Evolutionary conservation across 1,284 basidiomycete genomes (phyloP), one percentile per base, ranked within the genome.

Genomic region (Sanghuangporus baumii): DNA sequence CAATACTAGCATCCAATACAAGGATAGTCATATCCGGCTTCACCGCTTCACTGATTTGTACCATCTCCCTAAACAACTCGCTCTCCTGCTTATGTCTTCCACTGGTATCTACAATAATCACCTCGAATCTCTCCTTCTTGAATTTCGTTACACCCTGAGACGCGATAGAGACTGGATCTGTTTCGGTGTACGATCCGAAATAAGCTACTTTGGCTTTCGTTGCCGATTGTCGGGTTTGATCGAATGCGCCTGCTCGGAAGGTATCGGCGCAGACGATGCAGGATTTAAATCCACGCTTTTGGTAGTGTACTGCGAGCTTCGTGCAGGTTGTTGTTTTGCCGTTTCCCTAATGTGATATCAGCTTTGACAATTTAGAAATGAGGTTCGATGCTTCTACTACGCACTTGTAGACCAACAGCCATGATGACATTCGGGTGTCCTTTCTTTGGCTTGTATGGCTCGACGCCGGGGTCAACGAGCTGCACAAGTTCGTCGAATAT

Each of bases 301-400:
- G 94, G 76, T 98, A 99, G 78, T 99, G 92, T 0, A 98, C 95
- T 0, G 97, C 97, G 40, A 98, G 86, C 75, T 97, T 96, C 14
- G 95, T 97, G 76, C 96, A 98, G 59, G 95, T 98, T 36, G 96
- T 99, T 3, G 96, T 99, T 81, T 99, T 99, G 55, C 96, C 97
- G 59, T 96, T 96, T 61, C 96, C 96, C 87, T 97, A 71, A 8
- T 52, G n/a, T 59, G 52, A 62, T n/a, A n/a, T 56, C 40, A 58
- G 64, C 50, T 61, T 56, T 58, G 36, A 34, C 57, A 43, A 31
- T 50, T 57, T 60, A 20, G 58, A 62, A 26, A 36, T 6, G 23
- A 60, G 23, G 43, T 18, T 55, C 9, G 47, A 23, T 41, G 43
- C 4, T 40, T 6, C 26, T 43, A 1, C 18, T 40, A 72, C 81